Evolutionary conservation across 139 green algal species (phyloP).

Genomic region (Chlorella sp.): DNA sequence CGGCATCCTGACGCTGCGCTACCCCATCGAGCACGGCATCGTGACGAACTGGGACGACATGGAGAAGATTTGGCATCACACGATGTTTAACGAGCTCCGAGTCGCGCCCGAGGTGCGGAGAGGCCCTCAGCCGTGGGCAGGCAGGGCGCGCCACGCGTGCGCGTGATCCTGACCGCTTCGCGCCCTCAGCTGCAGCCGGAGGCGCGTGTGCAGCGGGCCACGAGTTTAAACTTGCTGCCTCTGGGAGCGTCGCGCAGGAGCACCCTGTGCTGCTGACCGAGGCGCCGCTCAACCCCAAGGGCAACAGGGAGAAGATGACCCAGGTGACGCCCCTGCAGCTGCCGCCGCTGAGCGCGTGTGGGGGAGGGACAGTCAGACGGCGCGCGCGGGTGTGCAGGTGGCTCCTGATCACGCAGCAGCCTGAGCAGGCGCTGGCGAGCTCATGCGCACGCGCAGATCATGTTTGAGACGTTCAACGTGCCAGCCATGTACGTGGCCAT

Average conservation of each 20-base stretch:
- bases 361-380: no score
- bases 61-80: conserved; percentile 99
- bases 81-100: conserved; percentile 99
- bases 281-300: conserved; percentile 96
- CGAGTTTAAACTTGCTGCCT: no score
- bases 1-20: conserved; percentile 95
- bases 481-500: conserved; percentile 96
- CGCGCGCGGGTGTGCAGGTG: no score
- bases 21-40: conserved; percentile 96
- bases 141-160: no score
- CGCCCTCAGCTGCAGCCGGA: no score
- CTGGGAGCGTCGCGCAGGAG: no score
- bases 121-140: no score
- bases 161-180: no score
- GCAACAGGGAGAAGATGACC: conserved; percentile 91
- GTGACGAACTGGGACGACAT: conserved; percentile 99
- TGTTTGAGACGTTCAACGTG: conserved; percentile 99
- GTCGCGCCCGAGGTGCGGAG: conserved; percentile 82
- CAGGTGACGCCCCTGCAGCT: conserved; percentile 27
- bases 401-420: no score
- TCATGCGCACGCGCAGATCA: conserved; percentile 81
- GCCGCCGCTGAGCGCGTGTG: no score
- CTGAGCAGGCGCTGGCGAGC: no score
- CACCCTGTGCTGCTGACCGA: conserved; percentile 99
- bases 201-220: no score